A percentile compares a stretch with the other conserved stretches of the same genome.
phyloP scores from a whole-genome alignment of 1,284 basidiomycete genomes.

The Apiotrichum porosum region DNA sequence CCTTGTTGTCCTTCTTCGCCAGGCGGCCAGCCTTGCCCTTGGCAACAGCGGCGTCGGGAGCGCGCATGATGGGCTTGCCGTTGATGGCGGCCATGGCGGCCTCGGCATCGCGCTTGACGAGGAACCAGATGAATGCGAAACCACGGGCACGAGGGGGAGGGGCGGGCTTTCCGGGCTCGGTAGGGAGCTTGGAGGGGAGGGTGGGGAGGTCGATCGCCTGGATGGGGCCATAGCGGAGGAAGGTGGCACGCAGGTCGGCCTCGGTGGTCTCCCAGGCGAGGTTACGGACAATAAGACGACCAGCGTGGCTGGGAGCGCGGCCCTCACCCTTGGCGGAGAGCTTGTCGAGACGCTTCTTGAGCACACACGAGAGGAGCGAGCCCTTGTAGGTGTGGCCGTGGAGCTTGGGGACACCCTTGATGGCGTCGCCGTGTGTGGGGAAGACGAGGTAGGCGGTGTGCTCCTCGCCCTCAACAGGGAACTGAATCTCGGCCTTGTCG shows the following conservation, averaged over 20 bases:
- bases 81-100: conserved; percentile 78
- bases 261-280: conserved; percentile 74
- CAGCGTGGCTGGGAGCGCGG: conserved; percentile 55
- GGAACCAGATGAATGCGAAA: conserved; percentile 95
- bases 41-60: conserved; percentile 32
- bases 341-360: conserved; percentile 81
- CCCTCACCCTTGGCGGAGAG: conserved; percentile 50
- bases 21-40: conserved; percentile 43
- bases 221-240: conserved; percentile 83
- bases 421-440: conserved; percentile 64
- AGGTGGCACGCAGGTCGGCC: conserved; percentile 79
- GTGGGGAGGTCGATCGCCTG: conserved; percentile 77
- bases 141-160: conserved; percentile 62
- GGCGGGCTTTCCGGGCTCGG: conserved; percentile 40
- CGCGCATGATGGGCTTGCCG: conserved; percentile 60
- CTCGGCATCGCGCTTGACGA: conserved; percentile 79
- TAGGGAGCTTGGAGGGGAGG: conserved; percentile 50
- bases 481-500: conserved; percentile 59
- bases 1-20: conserved; percentile 39
- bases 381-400: conserved; percentile 95
- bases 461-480: conserved; percentile 56
- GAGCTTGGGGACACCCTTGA: conserved; percentile 71
- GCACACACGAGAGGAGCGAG: conserved; percentile 72
- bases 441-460: conserved; percentile 69
- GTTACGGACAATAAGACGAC: conserved; percentile 87